phyloP scores from a whole-genome alignment of 305 asterid genomes.

The Plantago rigida region DNA sequence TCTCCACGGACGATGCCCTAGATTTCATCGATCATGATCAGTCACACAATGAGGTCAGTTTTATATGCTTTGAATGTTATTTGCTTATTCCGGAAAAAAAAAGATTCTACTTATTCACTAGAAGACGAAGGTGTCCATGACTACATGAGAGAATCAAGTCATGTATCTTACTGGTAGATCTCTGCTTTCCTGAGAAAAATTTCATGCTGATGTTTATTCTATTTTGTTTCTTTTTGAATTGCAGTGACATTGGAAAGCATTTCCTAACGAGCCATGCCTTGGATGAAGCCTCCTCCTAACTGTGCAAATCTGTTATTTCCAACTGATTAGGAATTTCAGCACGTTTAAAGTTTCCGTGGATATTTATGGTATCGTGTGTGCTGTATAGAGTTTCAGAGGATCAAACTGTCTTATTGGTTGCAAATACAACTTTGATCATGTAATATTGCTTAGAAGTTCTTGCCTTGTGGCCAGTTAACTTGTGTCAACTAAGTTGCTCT shows the following conservation, averaged over 20 bases:
- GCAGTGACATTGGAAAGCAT: conserved; percentile 28
- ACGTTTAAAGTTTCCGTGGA: conserved; percentile 7
- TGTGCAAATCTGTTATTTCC: too few species aligned
- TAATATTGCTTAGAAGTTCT: too few species aligned
- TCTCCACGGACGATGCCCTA: conserved; percentile 68
- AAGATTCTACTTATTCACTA: too few species aligned
- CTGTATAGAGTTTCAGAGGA: too few species aligned
- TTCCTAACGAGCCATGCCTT: not conserved
- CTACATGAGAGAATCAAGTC: too few species aligned
- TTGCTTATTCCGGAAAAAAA: conserved; percentile 2
- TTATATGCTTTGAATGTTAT: too few species aligned
- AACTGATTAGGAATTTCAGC: not conserved
- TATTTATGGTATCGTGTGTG: not conserved
- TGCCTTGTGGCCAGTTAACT: too few species aligned
- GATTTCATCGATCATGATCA: conserved; percentile 83
- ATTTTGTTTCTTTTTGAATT: conserved; percentile 15
- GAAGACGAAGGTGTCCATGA: too few species aligned
- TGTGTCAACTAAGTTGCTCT: too few species aligned
- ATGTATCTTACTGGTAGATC: not conserved
- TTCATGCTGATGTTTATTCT: not conserved
- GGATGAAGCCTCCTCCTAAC: conserved; percentile 1
- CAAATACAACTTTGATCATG: too few species aligned
- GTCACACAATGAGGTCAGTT: conserved; percentile 71
- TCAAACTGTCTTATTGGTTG: too few species aligned
- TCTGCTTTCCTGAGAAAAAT: not conserved